Conservation (phyloP, 257 asterid genomes). For the Verbena officinalis region DNA sequence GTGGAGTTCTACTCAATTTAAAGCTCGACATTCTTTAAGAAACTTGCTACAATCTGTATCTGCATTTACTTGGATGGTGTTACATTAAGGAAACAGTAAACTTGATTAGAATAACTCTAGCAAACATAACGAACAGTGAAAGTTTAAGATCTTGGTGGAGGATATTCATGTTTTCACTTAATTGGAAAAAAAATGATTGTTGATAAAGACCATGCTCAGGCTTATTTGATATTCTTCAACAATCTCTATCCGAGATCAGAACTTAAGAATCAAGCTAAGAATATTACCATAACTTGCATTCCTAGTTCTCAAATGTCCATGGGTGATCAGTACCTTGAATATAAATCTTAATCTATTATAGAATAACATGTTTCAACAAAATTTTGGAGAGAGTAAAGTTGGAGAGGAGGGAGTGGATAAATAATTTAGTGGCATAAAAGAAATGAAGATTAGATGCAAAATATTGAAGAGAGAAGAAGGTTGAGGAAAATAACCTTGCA, state of each 20-base stretch:
- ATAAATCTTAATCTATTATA: background rate
- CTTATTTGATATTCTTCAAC: constrained; percentile 8
- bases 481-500: too few species aligned
- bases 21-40: background rate
- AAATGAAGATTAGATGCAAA: too few species aligned
- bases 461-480: too few species aligned
- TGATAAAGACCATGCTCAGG: background rate
- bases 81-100: background rate
- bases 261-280: constrained; percentile 9
- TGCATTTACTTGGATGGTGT: constrained; percentile 10
- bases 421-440: too few species aligned
- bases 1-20: constrained; percentile 6
- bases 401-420: too few species aligned
- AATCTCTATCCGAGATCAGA: background rate
- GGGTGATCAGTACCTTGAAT: background rate
- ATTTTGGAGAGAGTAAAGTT: too few species aligned
- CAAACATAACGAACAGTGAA: background rate
- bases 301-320: background rate
- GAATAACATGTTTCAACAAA: too few species aligned
- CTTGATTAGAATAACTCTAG: constrained; percentile 1
- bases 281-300: background rate
- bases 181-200: background rate
- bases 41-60: background rate
- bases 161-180: constrained; percentile 20
- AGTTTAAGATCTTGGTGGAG: constrained; percentile 5